A percentile compares a stretch with the other conserved stretches of the same genome.
These are phyloP conservation scores for Arctostaphylos glauca DNA, from an alignment of 148 eudicot species.

Conservation along the genomic window DNA sequence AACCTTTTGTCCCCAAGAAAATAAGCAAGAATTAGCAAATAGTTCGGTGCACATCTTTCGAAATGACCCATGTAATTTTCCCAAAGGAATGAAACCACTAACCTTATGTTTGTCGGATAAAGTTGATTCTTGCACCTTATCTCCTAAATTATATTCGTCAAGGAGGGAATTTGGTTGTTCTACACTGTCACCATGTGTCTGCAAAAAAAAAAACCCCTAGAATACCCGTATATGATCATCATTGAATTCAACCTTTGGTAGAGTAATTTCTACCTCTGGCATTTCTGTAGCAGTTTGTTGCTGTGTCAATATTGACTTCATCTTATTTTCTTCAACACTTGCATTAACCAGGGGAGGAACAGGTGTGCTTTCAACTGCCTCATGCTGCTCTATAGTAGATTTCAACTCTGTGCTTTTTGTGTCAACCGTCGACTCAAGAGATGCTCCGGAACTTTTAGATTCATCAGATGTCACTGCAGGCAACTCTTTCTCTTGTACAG, in stretches of 20 bases:
- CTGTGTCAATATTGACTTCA: constrained; percentile 21
- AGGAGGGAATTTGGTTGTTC: constrained; percentile 60
- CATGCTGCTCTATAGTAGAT: constrained; percentile 32
- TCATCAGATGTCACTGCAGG: constrained; percentile 32
- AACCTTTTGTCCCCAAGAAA: background rate
- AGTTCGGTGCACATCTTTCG: background rate
- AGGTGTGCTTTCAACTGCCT: constrained; percentile 35
- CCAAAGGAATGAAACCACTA: constrained; percentile 22
- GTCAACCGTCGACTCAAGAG: constrained; percentile 35
- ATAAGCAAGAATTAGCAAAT: constrained; percentile 13
- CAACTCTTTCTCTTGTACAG: constrained; percentile 30
- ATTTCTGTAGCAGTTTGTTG: constrained; percentile 32
- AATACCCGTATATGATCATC: constrained; percentile 21
- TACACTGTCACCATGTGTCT: constrained; percentile 30
- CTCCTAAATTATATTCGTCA: constrained; percentile 58
- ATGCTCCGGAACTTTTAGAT: constrained; percentile 28
- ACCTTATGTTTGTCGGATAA: constrained; percentile 34
- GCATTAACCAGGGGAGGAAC: constrained; percentile 23
- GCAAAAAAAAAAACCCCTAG: constrained; percentile 26
- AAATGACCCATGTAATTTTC: constrained; percentile 17
- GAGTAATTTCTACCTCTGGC: constrained; percentile 38
- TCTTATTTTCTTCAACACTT: constrained; percentile 30
- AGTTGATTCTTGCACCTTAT: constrained; percentile 32
- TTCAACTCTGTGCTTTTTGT: constrained; percentile 28
- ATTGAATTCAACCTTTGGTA: background rate